Conservation (phyloP, 23 red algal genomes). For the Gracilaria caudata region DNA sequence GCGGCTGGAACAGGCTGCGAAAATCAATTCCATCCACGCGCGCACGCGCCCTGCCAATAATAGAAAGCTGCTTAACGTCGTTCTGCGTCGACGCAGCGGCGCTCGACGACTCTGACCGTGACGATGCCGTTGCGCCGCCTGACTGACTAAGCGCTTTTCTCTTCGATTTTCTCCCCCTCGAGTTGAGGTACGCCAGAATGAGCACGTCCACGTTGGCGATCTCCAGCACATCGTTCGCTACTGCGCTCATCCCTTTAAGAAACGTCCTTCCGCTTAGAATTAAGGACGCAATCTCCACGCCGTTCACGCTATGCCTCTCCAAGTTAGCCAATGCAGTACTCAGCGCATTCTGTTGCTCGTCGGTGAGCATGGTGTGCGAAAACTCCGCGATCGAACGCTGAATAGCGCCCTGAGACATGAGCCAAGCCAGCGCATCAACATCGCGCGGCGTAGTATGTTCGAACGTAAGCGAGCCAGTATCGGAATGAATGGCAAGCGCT, state of each 20-base stretch:
- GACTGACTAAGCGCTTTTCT: too few species aligned
- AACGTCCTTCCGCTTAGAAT: constrained; percentile 41
- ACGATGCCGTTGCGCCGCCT: not conserved
- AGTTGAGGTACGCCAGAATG: constrained; percentile 68
- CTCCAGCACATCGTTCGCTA: constrained; percentile 70
- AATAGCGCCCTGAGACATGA: constrained; percentile 69
- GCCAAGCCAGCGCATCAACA: constrained; percentile 70
- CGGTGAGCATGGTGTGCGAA: constrained; percentile 50
- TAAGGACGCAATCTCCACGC: constrained; percentile 55
- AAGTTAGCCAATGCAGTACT: constrained; percentile 42
- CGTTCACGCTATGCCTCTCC: constrained; percentile 34
- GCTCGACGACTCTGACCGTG: not conserved
- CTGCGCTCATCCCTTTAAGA: constrained; percentile 73
- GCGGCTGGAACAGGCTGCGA: constrained; percentile 3
- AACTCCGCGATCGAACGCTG: constrained; percentile 81
- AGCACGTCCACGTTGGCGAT: constrained; percentile 79
- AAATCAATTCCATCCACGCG: constrained; percentile 74
- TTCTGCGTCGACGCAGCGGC: not conserved
- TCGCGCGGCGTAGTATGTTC: constrained; percentile 78
- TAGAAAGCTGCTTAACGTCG: constrained; percentile 49
- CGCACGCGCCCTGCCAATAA: constrained; percentile 76
- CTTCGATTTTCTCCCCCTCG: not conserved
- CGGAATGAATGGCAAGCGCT: constrained; percentile 84
- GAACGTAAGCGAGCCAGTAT: constrained; percentile 79
- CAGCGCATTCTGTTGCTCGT: constrained; percentile 68